A percentile compares a stretch with the other conserved stretches of the same genome.
These are phyloP conservation scores for Wickerhamiella kurtzmanii DNA, from an alignment of 805 yeast genomes.

Conservation along the genomic window DNA sequence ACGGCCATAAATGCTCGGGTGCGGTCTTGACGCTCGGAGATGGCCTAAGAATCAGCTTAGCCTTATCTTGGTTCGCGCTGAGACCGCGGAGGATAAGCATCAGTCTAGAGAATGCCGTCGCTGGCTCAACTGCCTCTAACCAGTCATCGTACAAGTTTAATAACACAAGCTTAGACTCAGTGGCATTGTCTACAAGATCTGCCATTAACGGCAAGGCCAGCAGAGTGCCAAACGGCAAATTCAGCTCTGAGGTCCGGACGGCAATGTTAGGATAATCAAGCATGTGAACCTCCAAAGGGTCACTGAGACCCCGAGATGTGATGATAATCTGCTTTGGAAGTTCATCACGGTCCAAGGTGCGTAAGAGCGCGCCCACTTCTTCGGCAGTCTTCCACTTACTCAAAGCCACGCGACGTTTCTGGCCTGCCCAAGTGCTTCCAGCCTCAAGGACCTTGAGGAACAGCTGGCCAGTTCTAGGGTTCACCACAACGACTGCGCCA, in stretches of 20 bases:
- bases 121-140: slow-evolving; percentile 69
- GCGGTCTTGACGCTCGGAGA: slow-evolving; percentile 55
- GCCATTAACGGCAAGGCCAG: slow-evolving; percentile 67
- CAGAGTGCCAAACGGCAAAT: slow-evolving; percentile 79
- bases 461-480: slow-evolving; percentile 83
- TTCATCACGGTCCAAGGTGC: slow-evolving; percentile 84
- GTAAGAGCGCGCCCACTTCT: slow-evolving; percentile 80
- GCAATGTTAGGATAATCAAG: slow-evolving; percentile 88
- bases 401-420: slow-evolving; percentile 78
- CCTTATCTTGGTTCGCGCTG: slow-evolving; percentile 50
- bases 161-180: slow-evolving; percentile 83
- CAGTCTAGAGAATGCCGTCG: slow-evolving; percentile 86
- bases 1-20: slow-evolving; percentile 58
- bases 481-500: slow-evolving; percentile 81
- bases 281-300: slow-evolving; percentile 94
- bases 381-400: slow-evolving; percentile 99
- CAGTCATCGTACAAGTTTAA: slow-evolving; percentile 92
- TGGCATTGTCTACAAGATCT: slow-evolving; percentile 69
- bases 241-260: slow-evolving; percentile 77
- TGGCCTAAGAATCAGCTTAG: slow-evolving; percentile 63
- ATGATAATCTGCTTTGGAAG: slow-evolving; percentile 89
- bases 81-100: slow-evolving; percentile 72
- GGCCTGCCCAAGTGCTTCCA: slow-evolving; percentile 86
- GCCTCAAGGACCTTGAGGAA: slow-evolving; percentile 84
- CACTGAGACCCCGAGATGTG: slow-evolving; percentile 79